Percentiles rank a stretch among this genome's conserved stretches.
phyloP scores from a whole-genome alignment of 345 rosid genomes.

The Hibiscus tridactylites region DNA sequence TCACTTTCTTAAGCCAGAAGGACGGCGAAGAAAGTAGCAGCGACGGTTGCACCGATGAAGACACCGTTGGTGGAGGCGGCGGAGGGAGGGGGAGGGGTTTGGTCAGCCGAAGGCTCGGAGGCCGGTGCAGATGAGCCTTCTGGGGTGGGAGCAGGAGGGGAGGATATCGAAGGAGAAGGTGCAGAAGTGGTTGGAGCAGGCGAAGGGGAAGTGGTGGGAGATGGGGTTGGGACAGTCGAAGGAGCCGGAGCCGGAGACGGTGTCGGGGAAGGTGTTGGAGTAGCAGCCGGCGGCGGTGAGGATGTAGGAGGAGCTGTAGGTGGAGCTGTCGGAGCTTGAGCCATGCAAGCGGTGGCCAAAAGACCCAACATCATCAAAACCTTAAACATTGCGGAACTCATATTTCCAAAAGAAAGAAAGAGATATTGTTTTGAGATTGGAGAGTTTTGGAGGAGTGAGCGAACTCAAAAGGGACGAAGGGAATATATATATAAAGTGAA shows the following conservation, averaged over 20 bases:
- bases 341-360: constrained; percentile 56
- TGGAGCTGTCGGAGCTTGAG: constrained; percentile 48
- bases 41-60: constrained; percentile 43
- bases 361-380: constrained; percentile 53
- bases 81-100: constrained; percentile 11
- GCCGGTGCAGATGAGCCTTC: constrained; percentile 14
- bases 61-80: constrained; percentile 26
- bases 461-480: background rate
- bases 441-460: constrained; percentile 7
- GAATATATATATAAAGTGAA: constrained; percentile 2
- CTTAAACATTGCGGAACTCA: constrained; percentile 45
- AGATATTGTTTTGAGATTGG: background rate
- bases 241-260: constrained; percentile 19
- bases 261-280: constrained; percentile 32
- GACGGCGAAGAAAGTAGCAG: constrained; percentile 45
- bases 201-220: constrained; percentile 12
- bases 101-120: constrained; percentile 15
- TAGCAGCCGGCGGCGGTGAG: constrained; percentile 20
- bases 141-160: constrained; percentile 30
- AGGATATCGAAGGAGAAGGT: constrained; percentile 16
- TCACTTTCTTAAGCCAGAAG: constrained; percentile 39
- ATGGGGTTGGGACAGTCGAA: constrained; percentile 36
- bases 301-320: constrained; percentile 14
- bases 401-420: constrained; percentile 8
- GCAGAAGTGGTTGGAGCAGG: constrained; percentile 17